Base-by-base conservation (phyloP, 495 filamentous ascomycete species). In the Tuber magnatum region DNA sequence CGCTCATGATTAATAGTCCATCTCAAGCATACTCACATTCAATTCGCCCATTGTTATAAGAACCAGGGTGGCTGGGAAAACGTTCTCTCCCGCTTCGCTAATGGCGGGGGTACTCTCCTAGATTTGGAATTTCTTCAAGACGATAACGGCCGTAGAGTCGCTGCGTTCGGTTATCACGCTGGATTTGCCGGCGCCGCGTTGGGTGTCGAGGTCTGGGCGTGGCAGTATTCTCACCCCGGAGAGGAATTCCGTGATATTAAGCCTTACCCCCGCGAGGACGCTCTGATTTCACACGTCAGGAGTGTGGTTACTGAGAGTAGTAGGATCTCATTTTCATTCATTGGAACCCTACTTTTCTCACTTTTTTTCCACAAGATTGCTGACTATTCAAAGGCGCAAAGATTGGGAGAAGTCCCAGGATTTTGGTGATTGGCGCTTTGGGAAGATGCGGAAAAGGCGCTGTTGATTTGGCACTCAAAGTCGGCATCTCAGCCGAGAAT, bases 101-200 rank as follows among this genome's bases (percentile, higher is more conserved):
- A 90, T 42, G 95, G 94, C 43, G 91, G 90, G 69, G 94, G 94
- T 71, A 92, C 88, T 14, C 89, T 99, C 39, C 88, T 94, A 69
- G 94, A 99, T 80, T 87, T 99, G 73, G 94, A 99, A 82, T 97
- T 97, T 84, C 86, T 97, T n/a, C 88, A 89, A 28, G 92, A 97
- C 78, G 88, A 88, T 44, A 86, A 82, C 69, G 92, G 92, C n/a
- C 87, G 93, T 69, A 87, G 94, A 82, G 92, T 98, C 65, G 94
- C 94, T 28, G 88, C 87, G 16, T 90, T 90, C 77, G 92, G 92
- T 72, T 94, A 92, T 84, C 91, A 92, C 73, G 93, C 92, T 70
- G 93, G 92, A 35, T 94, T 92, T 82, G 91, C 91, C 70, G 93
- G 93, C 79, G 89, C 92, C 40, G 93, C 94, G 35, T 85, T 97